These are phyloP conservation scores for Notholithocarpus densiflorus DNA, from an alignment of 306 rosid genomes.

Conservation along the genomic window DNA sequence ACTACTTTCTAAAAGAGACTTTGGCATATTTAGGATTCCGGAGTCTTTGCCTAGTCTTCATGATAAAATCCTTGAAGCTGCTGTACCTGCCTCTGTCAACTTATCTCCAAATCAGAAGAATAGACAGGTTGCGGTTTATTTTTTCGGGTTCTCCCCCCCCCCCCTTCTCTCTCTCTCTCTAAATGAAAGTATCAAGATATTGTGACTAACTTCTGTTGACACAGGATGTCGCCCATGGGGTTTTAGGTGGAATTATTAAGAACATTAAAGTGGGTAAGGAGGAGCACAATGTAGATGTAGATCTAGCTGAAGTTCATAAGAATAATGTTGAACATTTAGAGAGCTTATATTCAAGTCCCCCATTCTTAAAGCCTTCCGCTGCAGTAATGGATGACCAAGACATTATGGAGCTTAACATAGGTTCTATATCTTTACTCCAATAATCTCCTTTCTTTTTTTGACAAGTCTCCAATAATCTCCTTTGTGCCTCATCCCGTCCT, in stretches of 20 bases:
- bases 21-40: constrained; percentile 48
- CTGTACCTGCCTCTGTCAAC: constrained; percentile 44
- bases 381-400: constrained; percentile 35
- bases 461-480: constrained; percentile 16
- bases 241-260: constrained; percentile 44
- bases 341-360: constrained; percentile 73
- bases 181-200: background rate
- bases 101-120: constrained; percentile 44
- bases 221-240: constrained; percentile 39
- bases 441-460: constrained; percentile 1
- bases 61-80: constrained; percentile 70
- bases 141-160: constrained; percentile 27
- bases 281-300: constrained; percentile 28
- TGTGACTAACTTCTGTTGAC: constrained; percentile 35
- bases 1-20: background rate
- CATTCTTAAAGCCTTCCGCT: constrained; percentile 66
- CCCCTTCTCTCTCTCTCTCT: constrained; percentile 15
- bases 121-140: constrained; percentile 46
- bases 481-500: background rate
- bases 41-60: constrained; percentile 71
- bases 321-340: constrained; percentile 38
- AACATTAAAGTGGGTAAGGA: constrained; percentile 37
- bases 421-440: constrained; percentile 32
- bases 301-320: constrained; percentile 26
- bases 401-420: constrained; percentile 53